phyloP scores from a whole-genome alignment of 257 asterid species.

The Eustoma russellianum region DNA sequence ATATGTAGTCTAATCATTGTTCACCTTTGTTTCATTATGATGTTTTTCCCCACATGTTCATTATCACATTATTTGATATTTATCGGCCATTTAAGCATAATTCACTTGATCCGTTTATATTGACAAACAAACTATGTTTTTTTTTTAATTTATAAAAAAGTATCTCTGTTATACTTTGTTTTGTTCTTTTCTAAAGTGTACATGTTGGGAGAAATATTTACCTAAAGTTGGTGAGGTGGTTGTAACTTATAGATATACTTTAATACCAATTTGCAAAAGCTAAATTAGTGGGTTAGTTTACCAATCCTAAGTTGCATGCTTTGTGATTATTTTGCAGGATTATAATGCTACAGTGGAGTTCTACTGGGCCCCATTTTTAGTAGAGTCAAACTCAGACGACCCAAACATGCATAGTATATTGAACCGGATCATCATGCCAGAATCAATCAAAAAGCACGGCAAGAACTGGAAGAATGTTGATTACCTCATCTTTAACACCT shows the following conservation, averaged over 20 bases:
- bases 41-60: too few relatives aligned
- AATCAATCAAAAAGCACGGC: constrained; percentile 66
- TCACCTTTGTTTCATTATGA: too few relatives aligned
- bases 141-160: too few relatives aligned
- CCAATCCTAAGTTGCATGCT: too few relatives aligned
- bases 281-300: too few relatives aligned
- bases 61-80: background rate
- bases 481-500: constrained; percentile 72
- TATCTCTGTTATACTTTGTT: background rate
- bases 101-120: background rate
- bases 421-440: constrained; percentile 80
- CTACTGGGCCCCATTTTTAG: constrained; percentile 92
- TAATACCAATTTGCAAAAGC: background rate
- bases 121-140: background rate
- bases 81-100: too few relatives aligned
- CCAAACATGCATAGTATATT: constrained; percentile 70
- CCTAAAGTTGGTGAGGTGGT: constrained; percentile 16
- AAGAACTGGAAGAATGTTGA: constrained; percentile 67
- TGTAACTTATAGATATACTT: background rate
- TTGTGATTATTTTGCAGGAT: constrained; percentile 30
- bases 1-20: background rate
- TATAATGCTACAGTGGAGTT: constrained; percentile 81
- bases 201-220: background rate
- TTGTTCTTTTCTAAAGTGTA: constrained; percentile 2
- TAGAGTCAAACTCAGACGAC: constrained; percentile 80